These are phyloP conservation scores for Chaetomium sp. DNA, from an alignment of 2,329 filamentous ascomycete species.

Conservation along the genomic window DNA sequence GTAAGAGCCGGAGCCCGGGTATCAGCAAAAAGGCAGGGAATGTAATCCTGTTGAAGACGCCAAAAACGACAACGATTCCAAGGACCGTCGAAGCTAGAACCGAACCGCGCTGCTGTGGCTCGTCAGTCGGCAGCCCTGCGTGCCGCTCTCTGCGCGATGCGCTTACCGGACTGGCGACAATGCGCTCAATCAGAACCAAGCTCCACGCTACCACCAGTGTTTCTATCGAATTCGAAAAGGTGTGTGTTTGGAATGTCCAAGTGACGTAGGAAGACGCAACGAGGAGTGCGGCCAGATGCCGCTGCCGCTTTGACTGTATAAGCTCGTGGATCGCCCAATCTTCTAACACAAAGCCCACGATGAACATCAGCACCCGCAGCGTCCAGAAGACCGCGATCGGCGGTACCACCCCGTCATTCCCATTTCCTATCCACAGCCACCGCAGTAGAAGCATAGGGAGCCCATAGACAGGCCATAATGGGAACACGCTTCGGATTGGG, in stretches of 20 bases:
- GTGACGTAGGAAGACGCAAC: constrained; percentile 96
- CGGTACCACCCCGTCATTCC: constrained; percentile 66
- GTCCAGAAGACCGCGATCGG: constrained; percentile 88
- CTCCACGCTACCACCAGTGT: constrained; percentile 91
- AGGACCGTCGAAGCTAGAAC: constrained; percentile 70
- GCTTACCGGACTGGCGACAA: constrained; percentile 69
- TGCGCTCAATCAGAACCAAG: constrained; percentile 82
- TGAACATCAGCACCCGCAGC: constrained; percentile 83
- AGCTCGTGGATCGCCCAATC: constrained; percentile 97
- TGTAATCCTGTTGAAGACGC: constrained; percentile 93
- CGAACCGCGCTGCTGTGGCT: constrained; percentile 61
- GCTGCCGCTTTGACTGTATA: constrained; percentile 65
- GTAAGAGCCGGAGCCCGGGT: constrained; percentile 74
- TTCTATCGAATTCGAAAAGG: constrained; percentile 96
- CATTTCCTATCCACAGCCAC: constrained; percentile 86
- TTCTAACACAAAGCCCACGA: constrained; percentile 90
- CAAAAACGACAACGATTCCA: constrained; percentile 74
- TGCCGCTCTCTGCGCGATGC: background rate
- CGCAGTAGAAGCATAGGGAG: constrained; percentile 87
- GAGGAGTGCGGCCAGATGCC: constrained; percentile 69
- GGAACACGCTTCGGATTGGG: constrained; percentile 93
- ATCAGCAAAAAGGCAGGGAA: constrained; percentile 90
- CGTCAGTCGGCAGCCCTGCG: constrained; percentile 22
- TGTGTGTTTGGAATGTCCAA: constrained; percentile 98
- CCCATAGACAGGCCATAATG: constrained; percentile 91